These are phyloP conservation scores for Fagopyrum tataricum DNA, from an alignment of 148 eudicot species.

Conservation along the genomic window DNA sequence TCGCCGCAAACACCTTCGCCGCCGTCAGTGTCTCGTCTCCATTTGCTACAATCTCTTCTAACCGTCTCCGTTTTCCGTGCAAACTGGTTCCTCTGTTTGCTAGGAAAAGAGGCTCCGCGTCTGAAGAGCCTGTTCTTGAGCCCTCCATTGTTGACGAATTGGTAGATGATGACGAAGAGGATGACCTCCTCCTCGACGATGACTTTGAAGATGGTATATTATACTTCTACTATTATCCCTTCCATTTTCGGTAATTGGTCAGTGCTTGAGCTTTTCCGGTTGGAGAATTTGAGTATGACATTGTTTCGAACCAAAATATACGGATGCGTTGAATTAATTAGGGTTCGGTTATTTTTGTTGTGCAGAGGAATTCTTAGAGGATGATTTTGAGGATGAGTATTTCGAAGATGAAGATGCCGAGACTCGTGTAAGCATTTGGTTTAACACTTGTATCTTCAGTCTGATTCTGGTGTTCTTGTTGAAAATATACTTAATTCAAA, in stretches of 20 bases:
- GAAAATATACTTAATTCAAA: no score
- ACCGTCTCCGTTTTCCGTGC: not conserved
- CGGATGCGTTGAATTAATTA: not conserved
- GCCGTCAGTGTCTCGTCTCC: not conserved
- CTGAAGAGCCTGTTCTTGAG: slow-evolving; percentile 3
- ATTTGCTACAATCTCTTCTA: not conserved
- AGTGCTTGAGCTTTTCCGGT: not conserved
- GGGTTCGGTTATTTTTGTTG: slow-evolving; percentile 14
- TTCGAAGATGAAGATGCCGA: slow-evolving; percentile 44
- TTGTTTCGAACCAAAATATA: not conserved
- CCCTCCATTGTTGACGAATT: not conserved
- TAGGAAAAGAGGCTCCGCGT: not conserved
- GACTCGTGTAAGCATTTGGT: slow-evolving; percentile 38
- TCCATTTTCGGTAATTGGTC: not conserved
- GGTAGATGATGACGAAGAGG: not conserved
- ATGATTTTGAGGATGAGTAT: slow-evolving; percentile 52
- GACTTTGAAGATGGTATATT: slow-evolving; percentile 1
- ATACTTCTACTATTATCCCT: not conserved
- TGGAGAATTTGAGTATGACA: not conserved
- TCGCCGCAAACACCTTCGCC: not conserved
- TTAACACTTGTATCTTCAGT: not conserved
- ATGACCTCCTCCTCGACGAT: slow-evolving; percentile 2
- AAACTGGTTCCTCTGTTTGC: not conserved
- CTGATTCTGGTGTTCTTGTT: slow-evolving; percentile 2
- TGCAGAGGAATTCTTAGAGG: slow-evolving; percentile 46